Evolutionary conservation across 1,284 basidiomycete species (phyloP).

Genomic region (Leucoagaricus sp.): DNA sequence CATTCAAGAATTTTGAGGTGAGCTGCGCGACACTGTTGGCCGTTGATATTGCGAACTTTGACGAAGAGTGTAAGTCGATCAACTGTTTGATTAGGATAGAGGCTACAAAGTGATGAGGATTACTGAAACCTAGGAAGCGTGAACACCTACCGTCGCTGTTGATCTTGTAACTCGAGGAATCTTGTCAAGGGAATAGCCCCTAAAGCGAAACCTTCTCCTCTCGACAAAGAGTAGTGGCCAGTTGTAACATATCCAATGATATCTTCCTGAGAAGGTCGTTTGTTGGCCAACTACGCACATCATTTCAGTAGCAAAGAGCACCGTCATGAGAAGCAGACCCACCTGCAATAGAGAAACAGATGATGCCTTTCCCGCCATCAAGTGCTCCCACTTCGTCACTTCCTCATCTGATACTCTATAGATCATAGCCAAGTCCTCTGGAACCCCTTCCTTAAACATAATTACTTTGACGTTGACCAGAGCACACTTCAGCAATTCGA

Average conservation of each 20-base stretch:
- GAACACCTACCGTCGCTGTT: constrained; percentile 46
- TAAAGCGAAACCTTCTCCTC: constrained; percentile 74
- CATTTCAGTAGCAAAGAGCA: constrained; percentile 24
- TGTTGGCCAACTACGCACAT: constrained; percentile 44
- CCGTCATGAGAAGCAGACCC: not conserved
- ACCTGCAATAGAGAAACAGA: constrained; percentile 5
- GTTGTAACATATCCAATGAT: constrained; percentile 82
- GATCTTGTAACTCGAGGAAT: constrained; percentile 54
- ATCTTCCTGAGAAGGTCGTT: constrained; percentile 36
- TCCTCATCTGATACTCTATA: constrained; percentile 61
- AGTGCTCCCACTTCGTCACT: constrained; percentile 43
- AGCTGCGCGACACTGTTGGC: constrained; percentile 45
- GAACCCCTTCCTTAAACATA: constrained; percentile 68
- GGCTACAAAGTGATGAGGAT: constrained; percentile 15
- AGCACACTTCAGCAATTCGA: constrained; percentile 55
- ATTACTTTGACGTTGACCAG: constrained; percentile 65
- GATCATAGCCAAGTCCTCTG: constrained; percentile 72
- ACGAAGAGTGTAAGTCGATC: constrained; percentile 37
- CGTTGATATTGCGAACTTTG: constrained; percentile 49
- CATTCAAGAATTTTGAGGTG: constrained; percentile 32
- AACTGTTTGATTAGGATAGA: constrained; percentile 23
- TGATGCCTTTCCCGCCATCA: constrained; percentile 19
- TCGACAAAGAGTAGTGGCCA: constrained; percentile 76
- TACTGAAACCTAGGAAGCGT: not conserved
- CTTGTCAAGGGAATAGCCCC: constrained; percentile 64